Evolutionary conservation across 768 basidiomycete genomes (phyloP).

Genomic region (Serendipita indica): DNA sequence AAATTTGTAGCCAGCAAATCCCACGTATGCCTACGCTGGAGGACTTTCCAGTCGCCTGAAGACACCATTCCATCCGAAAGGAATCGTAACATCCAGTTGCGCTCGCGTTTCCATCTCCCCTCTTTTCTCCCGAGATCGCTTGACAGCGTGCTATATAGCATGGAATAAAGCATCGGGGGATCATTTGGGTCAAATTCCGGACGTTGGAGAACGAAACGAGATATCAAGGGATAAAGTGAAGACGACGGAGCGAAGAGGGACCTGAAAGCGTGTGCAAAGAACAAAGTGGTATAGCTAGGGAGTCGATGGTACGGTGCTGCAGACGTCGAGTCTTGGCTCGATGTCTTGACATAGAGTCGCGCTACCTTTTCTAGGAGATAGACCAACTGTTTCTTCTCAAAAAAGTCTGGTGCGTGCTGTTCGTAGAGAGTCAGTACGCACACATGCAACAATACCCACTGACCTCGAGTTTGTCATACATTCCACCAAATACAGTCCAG

Average conservation of each 20-base stretch:
- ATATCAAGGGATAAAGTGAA: constrained; percentile 74
- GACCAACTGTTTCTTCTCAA: constrained; percentile 60
- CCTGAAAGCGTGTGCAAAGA: constrained; percentile 68
- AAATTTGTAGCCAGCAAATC: constrained; percentile 72
- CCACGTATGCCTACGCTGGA: constrained; percentile 77
- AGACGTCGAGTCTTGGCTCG: background rate
- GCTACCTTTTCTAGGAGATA: constrained; percentile 53
- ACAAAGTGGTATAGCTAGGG: constrained; percentile 63
- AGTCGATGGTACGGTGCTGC: constrained; percentile 36
- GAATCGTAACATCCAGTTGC: constrained; percentile 79
- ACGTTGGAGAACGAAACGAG: constrained; percentile 81
- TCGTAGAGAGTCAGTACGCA: background rate
- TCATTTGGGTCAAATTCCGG: constrained; percentile 65
- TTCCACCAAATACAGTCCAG: constrained; percentile 40
- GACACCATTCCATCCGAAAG: constrained; percentile 66
- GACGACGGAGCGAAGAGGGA: constrained; percentile 77
- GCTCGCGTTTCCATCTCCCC: constrained; percentile 65
- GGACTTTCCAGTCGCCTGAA: constrained; percentile 63
- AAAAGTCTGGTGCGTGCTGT: constrained; percentile 48
- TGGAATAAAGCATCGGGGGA: constrained; percentile 79
- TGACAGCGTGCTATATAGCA: constrained; percentile 58
- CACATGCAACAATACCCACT: constrained; percentile 16
- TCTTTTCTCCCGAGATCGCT: constrained; percentile 28
- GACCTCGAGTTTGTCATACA: constrained; percentile 53
- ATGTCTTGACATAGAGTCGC: constrained; percentile 30